Evolutionary conservation across 2,329 filamentous ascomycete genomes (phyloP), one percentile per base, ranked within the genome.

Genomic region (Tolypocladium ophioglossoides): DNA sequence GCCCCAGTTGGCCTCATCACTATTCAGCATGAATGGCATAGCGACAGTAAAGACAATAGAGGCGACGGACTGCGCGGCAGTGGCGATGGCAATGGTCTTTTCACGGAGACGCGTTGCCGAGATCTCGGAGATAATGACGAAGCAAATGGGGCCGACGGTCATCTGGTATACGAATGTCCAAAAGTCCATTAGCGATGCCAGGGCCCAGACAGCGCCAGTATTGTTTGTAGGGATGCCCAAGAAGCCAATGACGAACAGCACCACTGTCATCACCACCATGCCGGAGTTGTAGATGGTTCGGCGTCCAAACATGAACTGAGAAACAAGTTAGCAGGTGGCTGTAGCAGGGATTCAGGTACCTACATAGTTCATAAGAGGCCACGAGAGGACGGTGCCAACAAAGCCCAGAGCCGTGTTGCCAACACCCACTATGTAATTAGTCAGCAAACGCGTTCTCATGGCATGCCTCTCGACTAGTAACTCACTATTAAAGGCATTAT

Each of bases 121-220:
- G 10, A 71, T 69, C 54, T 72, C 68, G 32, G 72, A 64, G 3
- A 73, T 68, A 48, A 74, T 64, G 22, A 69, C 72, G 64, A 72
- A 74, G 54, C 68, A 68, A 35, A 74, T 70, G 4, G 72, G 72
- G 0, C 72, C 72, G 32, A 74, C 68, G 2, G 68, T 68, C 64
- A 72, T 70, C 35, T 69, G 69, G 59, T 74, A 74, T 18, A 68
- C 57, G 53, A 71, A 68, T 1, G 72, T 69, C 71, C 72, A 77
- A 46, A 74, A 62, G 50, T 76, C 57, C 50, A 70, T 67, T 10
- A 75, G 63, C 1, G 65, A 62, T 0, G 70, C 69, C 56, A 74
- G 69, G 0, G 66, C 68, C 69, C 69, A 73, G 22, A 72, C 61
- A 3, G 64, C 59, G 18, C 55, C 57, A 0, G 57, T 62, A 27